Percentiles rank a stretch among this genome's conserved stretches.
phyloP scores from a whole-genome alignment of 2,329 filamentous ascomycete genomes.

The Paecilomyces sp. region DNA sequence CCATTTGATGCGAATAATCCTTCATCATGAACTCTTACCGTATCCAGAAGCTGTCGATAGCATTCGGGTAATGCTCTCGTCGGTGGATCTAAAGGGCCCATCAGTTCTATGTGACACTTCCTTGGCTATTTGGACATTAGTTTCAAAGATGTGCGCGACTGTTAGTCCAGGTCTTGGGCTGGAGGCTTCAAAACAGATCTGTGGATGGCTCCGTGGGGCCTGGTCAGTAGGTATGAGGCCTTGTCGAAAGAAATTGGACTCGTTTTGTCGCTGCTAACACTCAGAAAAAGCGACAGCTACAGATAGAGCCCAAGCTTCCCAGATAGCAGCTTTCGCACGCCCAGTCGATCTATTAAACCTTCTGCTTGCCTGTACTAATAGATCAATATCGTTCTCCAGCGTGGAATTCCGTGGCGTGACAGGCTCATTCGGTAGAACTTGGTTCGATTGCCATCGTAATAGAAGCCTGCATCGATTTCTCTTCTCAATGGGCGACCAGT shows the following conservation, averaged over 20 bases:
- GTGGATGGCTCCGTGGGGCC: constrained; percentile 72
- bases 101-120: constrained; percentile 72
- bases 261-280: background rate
- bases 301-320: constrained; percentile 61
- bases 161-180: constrained; percentile 63
- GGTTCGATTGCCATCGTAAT: constrained; percentile 34
- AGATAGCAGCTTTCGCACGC: constrained; percentile 56
- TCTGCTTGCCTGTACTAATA: constrained; percentile 62
- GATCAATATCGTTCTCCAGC: constrained; percentile 20
- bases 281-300: constrained; percentile 42
- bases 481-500: constrained; percentile 28
- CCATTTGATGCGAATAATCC: constrained; percentile 61
- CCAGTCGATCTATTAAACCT: constrained; percentile 62
- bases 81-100: constrained; percentile 76
- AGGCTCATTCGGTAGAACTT: constrained; percentile 28
- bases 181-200: constrained; percentile 61
- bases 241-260: background rate
- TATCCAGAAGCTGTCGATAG: constrained; percentile 62
- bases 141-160: constrained; percentile 60
- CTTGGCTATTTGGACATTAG: constrained; percentile 61
- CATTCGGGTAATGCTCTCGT: constrained; percentile 64
- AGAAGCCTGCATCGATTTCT: constrained; percentile 43
- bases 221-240: constrained; percentile 68
- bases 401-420: constrained; percentile 16
- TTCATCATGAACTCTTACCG: constrained; percentile 59